Conservation (phyloP, 139 green algal species). For the Chlorella vulgaris region DNA sequence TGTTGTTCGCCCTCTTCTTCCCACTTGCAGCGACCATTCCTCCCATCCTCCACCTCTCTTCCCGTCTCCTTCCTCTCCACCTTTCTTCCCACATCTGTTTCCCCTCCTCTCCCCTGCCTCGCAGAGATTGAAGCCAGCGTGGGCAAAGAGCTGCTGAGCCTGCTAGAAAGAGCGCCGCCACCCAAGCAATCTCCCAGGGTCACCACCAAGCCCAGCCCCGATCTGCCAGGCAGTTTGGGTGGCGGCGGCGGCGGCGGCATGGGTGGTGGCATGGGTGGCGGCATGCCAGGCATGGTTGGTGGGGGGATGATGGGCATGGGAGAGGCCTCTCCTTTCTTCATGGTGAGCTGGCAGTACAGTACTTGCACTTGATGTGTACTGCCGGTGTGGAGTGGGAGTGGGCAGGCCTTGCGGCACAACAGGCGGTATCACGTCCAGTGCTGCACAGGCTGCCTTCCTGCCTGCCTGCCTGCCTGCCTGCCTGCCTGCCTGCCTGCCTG, state of each 20-base stretch:
- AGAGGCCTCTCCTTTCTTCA: slow-evolving; percentile 2
- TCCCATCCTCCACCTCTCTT: too few relatives aligned
- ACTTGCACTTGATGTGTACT: not conserved
- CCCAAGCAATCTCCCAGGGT: not conserved
- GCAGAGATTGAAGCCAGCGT: slow-evolving; percentile 2
- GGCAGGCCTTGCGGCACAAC: not conserved
- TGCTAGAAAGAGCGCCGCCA: not conserved
- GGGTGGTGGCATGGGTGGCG: not conserved
- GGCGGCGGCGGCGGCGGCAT: not conserved
- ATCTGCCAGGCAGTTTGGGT: not conserved
- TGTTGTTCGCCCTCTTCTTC: too few relatives aligned
- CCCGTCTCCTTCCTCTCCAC: not conserved
- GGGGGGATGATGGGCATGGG: slow-evolving; percentile 15
- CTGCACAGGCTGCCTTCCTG: not conserved
- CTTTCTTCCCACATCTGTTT: not conserved
- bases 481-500: not conserved
- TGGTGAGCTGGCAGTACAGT: not conserved
- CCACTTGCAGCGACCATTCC: too few relatives aligned
- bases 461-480: not conserved
- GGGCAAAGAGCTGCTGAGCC: slow-evolving; percentile 7
- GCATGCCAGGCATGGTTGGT: slow-evolving; percentile 6
- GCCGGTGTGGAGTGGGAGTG: not conserved
- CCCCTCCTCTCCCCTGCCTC: not conserved
- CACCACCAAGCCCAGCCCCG: not conserved
- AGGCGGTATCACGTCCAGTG: not conserved